These are phyloP conservation scores for Kandelia obovata DNA, from an alignment of 345 rosid species.

Conservation along the genomic window DNA sequence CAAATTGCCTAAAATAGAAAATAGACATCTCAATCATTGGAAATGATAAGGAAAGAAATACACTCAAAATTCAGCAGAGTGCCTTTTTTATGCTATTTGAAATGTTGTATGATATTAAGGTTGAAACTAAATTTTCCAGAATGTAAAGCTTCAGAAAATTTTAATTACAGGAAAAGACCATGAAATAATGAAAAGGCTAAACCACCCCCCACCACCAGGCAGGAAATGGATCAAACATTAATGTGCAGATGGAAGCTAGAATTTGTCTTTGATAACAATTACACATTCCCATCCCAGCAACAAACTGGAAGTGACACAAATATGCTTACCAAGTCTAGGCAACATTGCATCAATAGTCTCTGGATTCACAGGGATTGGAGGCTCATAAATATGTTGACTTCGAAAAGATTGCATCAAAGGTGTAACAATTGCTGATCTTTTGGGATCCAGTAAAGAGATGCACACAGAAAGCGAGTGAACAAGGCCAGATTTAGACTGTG, in stretches of 20 bases:
- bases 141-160: no score
- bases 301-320: background rate
- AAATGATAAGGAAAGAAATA: background rate
- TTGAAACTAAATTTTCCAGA: no score
- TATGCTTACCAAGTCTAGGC: conserved; percentile 80
- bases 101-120: no score
- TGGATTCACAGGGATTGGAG: conserved; percentile 66
- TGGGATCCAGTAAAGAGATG: conserved; percentile 90
- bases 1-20: conserved; percentile 59
- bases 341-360: conserved; percentile 94
- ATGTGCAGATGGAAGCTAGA: background rate
- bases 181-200: no score
- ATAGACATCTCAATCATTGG: conserved; percentile 9
- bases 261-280: background rate
- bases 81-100: no score
- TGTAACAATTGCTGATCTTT: conserved; percentile 62
- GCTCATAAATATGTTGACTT: conserved; percentile 73
- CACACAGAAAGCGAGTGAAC: conserved; percentile 96
- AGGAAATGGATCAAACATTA: background rate
- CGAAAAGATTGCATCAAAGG: conserved; percentile 75
- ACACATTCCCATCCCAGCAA: background rate
- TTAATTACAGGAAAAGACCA: no score
- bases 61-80: no score
- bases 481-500: conserved; percentile 82
- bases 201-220: background rate